Base-by-base conservation (phyloP, 192 early-diverging fungal genomes). In the Phycomyces nitens region DNA sequence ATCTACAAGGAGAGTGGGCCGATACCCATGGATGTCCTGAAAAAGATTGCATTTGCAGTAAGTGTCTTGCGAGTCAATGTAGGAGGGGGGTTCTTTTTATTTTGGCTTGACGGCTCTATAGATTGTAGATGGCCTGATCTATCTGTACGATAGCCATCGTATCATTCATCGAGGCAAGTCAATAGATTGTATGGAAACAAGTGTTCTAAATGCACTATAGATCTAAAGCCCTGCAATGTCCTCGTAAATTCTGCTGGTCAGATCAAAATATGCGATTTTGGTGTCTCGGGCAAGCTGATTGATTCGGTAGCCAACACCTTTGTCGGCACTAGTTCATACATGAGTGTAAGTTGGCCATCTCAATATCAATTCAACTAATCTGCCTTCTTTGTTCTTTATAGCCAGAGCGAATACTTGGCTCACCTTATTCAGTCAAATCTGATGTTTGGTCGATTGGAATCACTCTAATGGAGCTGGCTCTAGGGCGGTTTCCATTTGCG, bases 1-100 rank as follows among this genome's bases (percentile, higher is more conserved):
- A 90, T 99, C 49, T 96, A 94, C 72, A 89, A 89, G 70, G 88
- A 88, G 78, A 83, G 85, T 63, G 95, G 95, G 0, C 85, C 92
- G 5, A 85, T 98, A 64, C 86, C 90, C 6, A 87, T 93, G 64
- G 84, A 88, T 55, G 86, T 95, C 8, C 71, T 95, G 26, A 92
- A 89, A 40, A 85, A 89, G 41, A 89, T 96, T 40, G 88, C 91
- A 0, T 81, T 84, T 63, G 85, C 92, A 23, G 90, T 92, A 39
- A 68, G n/a, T n/a, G n/a, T n/a, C n/a, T n/a, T n/a, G n/a, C n/a
- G n/a, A n/a, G n/a, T n/a, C n/a, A n/a, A n/a, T n/a, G n/a, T n/a
- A n/a, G n/a, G n/a, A n/a, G n/a, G n/a, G 66, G 66, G 14, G 47
- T 20, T 20, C 22, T n/a, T 50, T 21, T 41, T 39, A 20, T 58